Percentiles rank a stretch among this genome's conserved stretches.
Conservation (phyloP, 306 rosid genomes). For the Bauhinia variegata region DNA sequence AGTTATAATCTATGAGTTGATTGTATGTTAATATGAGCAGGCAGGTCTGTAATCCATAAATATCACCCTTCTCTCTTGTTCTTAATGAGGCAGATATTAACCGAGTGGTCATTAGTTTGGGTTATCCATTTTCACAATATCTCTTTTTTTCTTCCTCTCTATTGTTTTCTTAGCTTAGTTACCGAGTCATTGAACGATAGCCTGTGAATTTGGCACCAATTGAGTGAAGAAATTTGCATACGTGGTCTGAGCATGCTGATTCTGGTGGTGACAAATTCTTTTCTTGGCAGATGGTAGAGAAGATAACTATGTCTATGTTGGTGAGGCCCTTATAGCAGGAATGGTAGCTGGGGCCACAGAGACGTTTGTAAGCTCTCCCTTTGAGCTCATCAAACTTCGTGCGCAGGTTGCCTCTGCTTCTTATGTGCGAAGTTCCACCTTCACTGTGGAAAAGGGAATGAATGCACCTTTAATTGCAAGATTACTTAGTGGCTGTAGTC, state of each 20-base stretch:
- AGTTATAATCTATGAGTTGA: background rate
- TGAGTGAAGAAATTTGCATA: background rate
- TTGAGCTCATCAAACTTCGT: slow-evolving; percentile 86
- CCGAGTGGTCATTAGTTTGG: background rate
- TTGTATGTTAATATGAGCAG: background rate
- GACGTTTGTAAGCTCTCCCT: slow-evolving; percentile 75
- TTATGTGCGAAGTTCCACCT: slow-evolving; percentile 43
- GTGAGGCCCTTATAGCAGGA: slow-evolving; percentile 87
- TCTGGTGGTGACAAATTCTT: slow-evolving; percentile 23
- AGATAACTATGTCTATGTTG: slow-evolving; percentile 55
- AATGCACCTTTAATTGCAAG: slow-evolving; percentile 60
- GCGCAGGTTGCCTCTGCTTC: slow-evolving; percentile 75
- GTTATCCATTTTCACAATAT: background rate
- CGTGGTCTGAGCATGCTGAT: background rate
- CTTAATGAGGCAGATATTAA: background rate
- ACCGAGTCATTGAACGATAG: background rate
- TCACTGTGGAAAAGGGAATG: slow-evolving; percentile 54
- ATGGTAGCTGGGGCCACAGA: slow-evolving; percentile 73
- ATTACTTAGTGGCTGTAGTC: slow-evolving; percentile 63
- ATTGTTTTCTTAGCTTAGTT: background rate
- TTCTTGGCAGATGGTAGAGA: slow-evolving; percentile 76
- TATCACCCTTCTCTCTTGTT: no score
- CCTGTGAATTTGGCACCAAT: background rate
- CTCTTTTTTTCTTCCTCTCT: background rate
- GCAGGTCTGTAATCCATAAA: no score